Evolutionary conservation across 352 stramenopile species (phyloP).

Genomic region (Globisporangium cystogenes): DNA sequence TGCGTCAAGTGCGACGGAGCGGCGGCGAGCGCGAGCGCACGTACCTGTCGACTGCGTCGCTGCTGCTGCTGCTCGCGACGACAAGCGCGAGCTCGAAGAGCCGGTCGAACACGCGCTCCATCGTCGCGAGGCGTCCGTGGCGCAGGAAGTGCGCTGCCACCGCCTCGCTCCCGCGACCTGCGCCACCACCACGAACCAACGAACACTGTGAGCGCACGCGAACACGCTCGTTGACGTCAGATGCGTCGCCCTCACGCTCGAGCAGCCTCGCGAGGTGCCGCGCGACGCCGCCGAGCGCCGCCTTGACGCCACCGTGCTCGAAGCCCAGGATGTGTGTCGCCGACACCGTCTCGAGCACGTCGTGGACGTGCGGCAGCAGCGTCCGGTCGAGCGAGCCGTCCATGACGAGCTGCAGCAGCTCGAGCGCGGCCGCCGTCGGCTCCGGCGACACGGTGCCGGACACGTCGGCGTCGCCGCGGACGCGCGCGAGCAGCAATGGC

Average conservation of each 20-base stretch:
- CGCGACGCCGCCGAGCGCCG: constrained; percentile 24
- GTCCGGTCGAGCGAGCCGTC: constrained; percentile 49
- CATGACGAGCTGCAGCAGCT: constrained; percentile 49
- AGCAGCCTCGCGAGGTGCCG: constrained; percentile 31
- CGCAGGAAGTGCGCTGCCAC: constrained; percentile 54
- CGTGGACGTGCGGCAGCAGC: constrained; percentile 51
- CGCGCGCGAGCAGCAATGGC: constrained; percentile 46
- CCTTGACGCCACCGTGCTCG: constrained; percentile 29
- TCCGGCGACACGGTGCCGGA: constrained; percentile 17
- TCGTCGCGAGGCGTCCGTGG: constrained; percentile 34
- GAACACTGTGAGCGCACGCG: not conserved
- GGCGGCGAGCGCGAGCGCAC: not conserved
- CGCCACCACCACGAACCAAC: not conserved
- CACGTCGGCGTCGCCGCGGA: constrained; percentile 47
- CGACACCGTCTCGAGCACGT: constrained; percentile 39
- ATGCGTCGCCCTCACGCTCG: constrained; percentile 23
- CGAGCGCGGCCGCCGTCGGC: constrained; percentile 22
- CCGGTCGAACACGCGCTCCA: constrained; percentile 29
- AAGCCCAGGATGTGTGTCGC: constrained; percentile 37
- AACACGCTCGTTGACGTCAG: too few species aligned
- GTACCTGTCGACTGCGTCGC: constrained; percentile 9
- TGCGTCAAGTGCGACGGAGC: too few species aligned
- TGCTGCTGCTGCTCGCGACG: constrained; percentile 8
- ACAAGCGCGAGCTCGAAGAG: constrained; percentile 41
- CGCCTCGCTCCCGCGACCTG: constrained; percentile 35